phyloP scores from a whole-genome alignment of 495 filamentous ascomycete genomes.

The Penicillium atrosanguineum region DNA sequence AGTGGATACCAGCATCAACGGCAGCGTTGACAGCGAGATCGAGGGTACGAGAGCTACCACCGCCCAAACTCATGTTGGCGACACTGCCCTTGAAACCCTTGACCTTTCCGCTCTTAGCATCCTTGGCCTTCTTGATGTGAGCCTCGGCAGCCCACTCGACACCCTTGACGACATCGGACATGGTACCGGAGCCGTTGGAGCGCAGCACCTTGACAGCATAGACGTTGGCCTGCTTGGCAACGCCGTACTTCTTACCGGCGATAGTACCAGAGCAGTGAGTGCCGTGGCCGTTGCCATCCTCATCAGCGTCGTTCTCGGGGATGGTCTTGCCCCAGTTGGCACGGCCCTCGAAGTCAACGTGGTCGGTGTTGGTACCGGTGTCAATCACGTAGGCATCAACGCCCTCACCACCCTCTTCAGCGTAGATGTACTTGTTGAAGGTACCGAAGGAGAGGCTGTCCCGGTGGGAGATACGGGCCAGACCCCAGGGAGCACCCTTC shows the following conservation, averaged over 20 bases:
- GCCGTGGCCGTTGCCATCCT: constrained; percentile 97
- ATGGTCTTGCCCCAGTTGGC: constrained; percentile 97
- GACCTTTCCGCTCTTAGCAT: constrained; percentile 73
- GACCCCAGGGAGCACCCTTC: constrained; percentile 95
- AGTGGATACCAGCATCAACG: constrained; percentile 86
- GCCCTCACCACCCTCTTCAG: constrained; percentile 88
- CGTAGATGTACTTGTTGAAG: constrained; percentile 98
- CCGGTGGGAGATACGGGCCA: constrained; percentile 96
- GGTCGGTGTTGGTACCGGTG: constrained; percentile 88
- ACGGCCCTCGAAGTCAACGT: constrained; percentile 96
- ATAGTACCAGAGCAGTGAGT: constrained; percentile 99
- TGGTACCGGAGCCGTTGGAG: constrained; percentile 95
- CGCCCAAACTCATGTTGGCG: constrained; percentile 98
- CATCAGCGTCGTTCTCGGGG: constrained; percentile 75
- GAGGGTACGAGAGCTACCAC: constrained; percentile 87
- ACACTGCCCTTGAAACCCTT: constrained; percentile 98
- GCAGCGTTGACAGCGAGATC: constrained; percentile 94
- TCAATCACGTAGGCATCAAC: constrained; percentile 99
- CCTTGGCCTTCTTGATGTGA: constrained; percentile 70
- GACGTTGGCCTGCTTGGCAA: constrained; percentile 97
- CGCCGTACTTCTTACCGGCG: constrained; percentile 97
- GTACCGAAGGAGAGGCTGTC: constrained; percentile 79
- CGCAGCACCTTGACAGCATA: constrained; percentile 97
- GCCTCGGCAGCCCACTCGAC: constrained; percentile 89
- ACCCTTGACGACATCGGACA: constrained; percentile 98